phyloP scores from a whole-genome alignment of 164 flowering plant genomes.

The Nymphaea thermarum region DNA sequence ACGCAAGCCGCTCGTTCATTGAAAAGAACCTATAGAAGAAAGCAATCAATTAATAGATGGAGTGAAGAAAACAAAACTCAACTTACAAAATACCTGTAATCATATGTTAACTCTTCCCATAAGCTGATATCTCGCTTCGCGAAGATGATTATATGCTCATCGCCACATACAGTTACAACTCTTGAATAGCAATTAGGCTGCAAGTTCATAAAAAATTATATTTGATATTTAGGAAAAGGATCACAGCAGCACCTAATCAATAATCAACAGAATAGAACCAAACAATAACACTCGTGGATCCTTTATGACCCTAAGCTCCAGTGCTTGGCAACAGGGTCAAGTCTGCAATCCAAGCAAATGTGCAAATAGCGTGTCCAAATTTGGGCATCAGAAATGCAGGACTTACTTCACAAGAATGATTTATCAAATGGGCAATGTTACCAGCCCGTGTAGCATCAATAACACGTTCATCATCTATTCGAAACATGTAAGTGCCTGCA shows the following conservation, averaged over 20 bases:
- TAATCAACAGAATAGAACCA: too few species aligned
- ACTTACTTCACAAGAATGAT: slow-evolving; percentile 93
- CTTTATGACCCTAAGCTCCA: too few species aligned
- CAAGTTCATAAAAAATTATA: slow-evolving; percentile 5
- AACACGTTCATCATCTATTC: slow-evolving; percentile 90
- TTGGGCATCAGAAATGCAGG: too few species aligned
- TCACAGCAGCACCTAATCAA: neutral
- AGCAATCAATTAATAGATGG: neutral
- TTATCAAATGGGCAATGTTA: slow-evolving; percentile 93
- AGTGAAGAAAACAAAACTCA: neutral
- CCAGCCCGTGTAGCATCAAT: slow-evolving; percentile 98
- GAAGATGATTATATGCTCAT: slow-evolving; percentile 87
- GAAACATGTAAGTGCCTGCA: slow-evolving; percentile 98
- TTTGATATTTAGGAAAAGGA: neutral
- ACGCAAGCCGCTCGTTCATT: slow-evolving; percentile 64
- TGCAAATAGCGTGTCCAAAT: too few species aligned
- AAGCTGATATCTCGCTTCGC: slow-evolving; percentile 89
- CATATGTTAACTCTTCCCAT: slow-evolving; percentile 97
- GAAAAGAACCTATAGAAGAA: slow-evolving; percentile 54
- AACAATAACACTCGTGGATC: too few species aligned
- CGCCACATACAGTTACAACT: slow-evolving; percentile 71
- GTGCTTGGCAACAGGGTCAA: too few species aligned
- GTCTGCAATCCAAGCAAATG: too few species aligned
- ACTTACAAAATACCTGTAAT: slow-evolving; percentile 61
- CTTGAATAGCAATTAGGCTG: slow-evolving; percentile 99